These are phyloP conservation scores for Nothophoma quercina DNA, from an alignment of 2,329 filamentous ascomycete species.

Conservation along the genomic window DNA sequence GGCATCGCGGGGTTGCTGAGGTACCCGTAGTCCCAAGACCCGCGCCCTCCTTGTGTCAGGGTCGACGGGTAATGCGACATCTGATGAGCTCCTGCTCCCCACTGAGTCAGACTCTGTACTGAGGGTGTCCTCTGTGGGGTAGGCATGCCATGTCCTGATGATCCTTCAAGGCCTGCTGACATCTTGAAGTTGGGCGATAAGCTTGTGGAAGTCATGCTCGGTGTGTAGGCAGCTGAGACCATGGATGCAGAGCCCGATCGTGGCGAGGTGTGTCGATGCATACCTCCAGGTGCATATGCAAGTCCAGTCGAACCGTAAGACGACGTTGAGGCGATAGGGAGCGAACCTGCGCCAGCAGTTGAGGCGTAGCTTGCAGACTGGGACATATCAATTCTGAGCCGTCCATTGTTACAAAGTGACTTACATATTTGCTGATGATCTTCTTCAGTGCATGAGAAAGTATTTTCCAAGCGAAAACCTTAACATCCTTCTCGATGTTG, in stretches of 20 bases:
- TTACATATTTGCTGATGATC: constrained; percentile 95
- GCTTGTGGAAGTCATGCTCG: constrained; percentile 52
- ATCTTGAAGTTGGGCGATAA: constrained; percentile 55
- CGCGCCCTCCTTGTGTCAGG: constrained; percentile 40
- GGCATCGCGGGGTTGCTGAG: constrained; percentile 36
- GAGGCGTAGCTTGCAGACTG: constrained; percentile 75
- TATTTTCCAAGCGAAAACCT: constrained; percentile 97
- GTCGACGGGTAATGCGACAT: constrained; percentile 44
- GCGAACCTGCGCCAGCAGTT: constrained; percentile 60
- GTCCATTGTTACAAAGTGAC: constrained; percentile 44
- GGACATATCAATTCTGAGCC: constrained; percentile 46
- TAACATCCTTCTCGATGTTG: constrained; percentile 99
- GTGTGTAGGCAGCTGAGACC: constrained; percentile 54
- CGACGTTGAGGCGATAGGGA: constrained; percentile 48
- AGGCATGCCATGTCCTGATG: constrained; percentile 47
- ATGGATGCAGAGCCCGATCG: constrained; percentile 57
- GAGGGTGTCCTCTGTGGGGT: constrained; percentile 44
- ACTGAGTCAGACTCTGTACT: constrained; percentile 47
- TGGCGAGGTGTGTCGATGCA: constrained; percentile 57
- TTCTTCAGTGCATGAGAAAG: constrained; percentile 89
- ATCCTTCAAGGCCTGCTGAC: constrained; percentile 50
- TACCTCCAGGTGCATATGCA: constrained; percentile 58
- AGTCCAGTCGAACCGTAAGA: constrained; percentile 51
- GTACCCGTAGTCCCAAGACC: constrained; percentile 49
- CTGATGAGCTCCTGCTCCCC: constrained; percentile 41